Percentiles rank a stretch among this genome's conserved stretches.
phyloP scores from a whole-genome alignment of 805 yeast genomes.

The Sugiyamaella chiloensis region DNA sequence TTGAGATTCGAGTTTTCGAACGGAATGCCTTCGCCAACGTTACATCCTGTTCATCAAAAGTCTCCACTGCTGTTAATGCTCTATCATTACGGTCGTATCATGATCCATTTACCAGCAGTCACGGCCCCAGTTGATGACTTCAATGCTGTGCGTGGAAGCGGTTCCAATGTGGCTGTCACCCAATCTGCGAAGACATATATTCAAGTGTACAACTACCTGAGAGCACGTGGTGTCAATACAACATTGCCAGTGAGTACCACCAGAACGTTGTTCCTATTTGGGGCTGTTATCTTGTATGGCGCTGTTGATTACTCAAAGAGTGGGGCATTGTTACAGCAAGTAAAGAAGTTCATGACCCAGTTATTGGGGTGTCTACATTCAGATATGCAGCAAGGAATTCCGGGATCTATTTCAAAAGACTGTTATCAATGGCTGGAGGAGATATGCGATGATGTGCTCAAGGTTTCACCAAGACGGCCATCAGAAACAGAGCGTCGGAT shows the following conservation, averaged over 20 bases:
- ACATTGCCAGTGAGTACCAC: slow-evolving; percentile 32
- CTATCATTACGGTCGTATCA: slow-evolving; percentile 59
- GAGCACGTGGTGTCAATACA: slow-evolving; percentile 24
- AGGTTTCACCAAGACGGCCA: slow-evolving; percentile 7
- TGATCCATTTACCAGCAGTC: slow-evolving; percentile 57
- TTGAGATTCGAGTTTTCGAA: slow-evolving; percentile 54
- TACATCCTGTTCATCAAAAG: slow-evolving; percentile 29
- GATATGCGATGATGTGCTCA: slow-evolving; percentile 21
- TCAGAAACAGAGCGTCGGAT: background rate
- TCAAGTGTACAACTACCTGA: slow-evolving; percentile 29
- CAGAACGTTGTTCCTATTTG: slow-evolving; percentile 22
- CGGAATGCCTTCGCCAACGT: slow-evolving; percentile 29
- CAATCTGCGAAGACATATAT: slow-evolving; percentile 34
- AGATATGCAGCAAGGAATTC: slow-evolving; percentile 23
- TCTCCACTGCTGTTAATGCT: slow-evolving; percentile 48
- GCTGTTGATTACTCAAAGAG: slow-evolving; percentile 79
- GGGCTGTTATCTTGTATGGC: slow-evolving; percentile 42
- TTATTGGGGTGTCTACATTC: slow-evolving; percentile 23
- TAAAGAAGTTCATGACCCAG: slow-evolving; percentile 49
- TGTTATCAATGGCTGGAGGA: slow-evolving; percentile 23
- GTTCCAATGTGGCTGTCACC: slow-evolving; percentile 32
- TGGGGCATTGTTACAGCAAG: slow-evolving; percentile 73
- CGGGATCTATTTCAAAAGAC: slow-evolving; percentile 23
- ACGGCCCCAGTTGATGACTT: slow-evolving; percentile 22
- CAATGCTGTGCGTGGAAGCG: slow-evolving; percentile 20